Evolutionary conservation across 2,329 filamentous ascomycete genomes (phyloP).

Genomic region (Diaporthe capsici): DNA sequence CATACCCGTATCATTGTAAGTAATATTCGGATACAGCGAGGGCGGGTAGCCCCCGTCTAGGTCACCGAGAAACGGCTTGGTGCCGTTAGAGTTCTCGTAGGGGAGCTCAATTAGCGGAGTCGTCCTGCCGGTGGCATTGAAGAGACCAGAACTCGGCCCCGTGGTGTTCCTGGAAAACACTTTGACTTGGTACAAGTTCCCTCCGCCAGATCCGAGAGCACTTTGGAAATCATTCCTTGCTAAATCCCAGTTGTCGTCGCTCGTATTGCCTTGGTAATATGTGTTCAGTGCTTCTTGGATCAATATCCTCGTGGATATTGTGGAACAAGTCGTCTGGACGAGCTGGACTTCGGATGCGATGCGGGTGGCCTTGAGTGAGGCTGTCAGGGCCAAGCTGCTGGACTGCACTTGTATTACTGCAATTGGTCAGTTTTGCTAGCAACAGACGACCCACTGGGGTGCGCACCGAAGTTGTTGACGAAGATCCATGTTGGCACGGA

Average conservation of each 20-base stretch:
- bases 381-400: slow-evolving; percentile 80
- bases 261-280: slow-evolving; percentile 70
- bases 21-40: slow-evolving; percentile 83
- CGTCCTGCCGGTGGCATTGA: slow-evolving; percentile 73
- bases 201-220: slow-evolving; percentile 74
- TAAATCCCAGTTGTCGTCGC: slow-evolving; percentile 70
- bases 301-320: slow-evolving; percentile 77
- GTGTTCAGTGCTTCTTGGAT: slow-evolving; percentile 66
- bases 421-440: not conserved
- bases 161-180: slow-evolving; percentile 79
- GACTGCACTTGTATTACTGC: slow-evolving; percentile 64
- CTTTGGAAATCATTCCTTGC: slow-evolving; percentile 77
- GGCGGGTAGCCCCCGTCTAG: slow-evolving; percentile 77
- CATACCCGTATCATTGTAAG: slow-evolving; percentile 66
- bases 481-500: slow-evolving; percentile 81
- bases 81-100: slow-evolving; percentile 70
- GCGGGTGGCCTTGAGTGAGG: slow-evolving; percentile 88
- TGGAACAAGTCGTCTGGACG: slow-evolving; percentile 80
- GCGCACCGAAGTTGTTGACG: slow-evolving; percentile 62
- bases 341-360: slow-evolving; percentile 84
- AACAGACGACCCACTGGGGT: not conserved
- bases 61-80: slow-evolving; percentile 72
- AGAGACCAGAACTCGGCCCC: slow-evolving; percentile 67
- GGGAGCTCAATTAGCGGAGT: slow-evolving; percentile 72
- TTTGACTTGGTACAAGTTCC: slow-evolving; percentile 75